Conservation (phyloP, 306 rosid genomes). For the Quercus mongolica region DNA sequence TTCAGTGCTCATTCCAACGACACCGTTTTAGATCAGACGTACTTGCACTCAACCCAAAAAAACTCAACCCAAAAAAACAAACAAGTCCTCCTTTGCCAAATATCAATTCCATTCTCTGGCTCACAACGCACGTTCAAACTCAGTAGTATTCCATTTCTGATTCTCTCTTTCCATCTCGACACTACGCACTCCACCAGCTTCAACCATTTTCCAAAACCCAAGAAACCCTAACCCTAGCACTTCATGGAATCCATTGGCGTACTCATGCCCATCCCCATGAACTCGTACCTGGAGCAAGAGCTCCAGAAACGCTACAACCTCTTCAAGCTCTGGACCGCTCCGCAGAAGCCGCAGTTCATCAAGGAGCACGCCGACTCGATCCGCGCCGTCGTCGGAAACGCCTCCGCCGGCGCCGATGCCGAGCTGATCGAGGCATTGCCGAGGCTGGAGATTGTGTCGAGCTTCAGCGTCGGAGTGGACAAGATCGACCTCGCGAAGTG, state of each 20-base stretch:
- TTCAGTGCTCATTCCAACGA: too few species aligned
- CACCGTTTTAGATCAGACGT: too few species aligned
- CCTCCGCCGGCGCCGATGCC: conserved; percentile 47
- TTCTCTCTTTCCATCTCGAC: neutral
- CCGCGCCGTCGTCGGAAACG: conserved; percentile 59
- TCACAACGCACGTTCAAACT: neutral
- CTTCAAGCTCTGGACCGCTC: conserved; percentile 40
- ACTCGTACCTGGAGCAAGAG: conserved; percentile 61
- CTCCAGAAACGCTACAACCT: conserved; percentile 70
- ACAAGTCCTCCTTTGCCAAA: neutral
- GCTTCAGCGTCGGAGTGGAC: conserved; percentile 77
- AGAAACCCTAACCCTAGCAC: neutral
- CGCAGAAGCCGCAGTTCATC: conserved; percentile 34
- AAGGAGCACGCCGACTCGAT: conserved; percentile 37
- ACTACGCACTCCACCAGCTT: neutral
- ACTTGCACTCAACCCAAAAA: too few species aligned
- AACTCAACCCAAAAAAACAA: too few species aligned
- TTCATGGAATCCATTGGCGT: conserved; percentile 69
- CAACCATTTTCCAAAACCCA: neutral
- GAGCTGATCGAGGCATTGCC: conserved; percentile 55
- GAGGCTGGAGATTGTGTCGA: conserved; percentile 63
- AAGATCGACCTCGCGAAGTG: conserved; percentile 55
- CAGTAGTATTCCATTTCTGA: neutral
- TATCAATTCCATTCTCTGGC: neutral
- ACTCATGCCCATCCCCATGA: conserved; percentile 39